Evolutionary conservation across 805 yeast species (phyloP), one percentile per base, ranked within the genome.

Genomic region (Middelhovenomyces tepae): DNA sequence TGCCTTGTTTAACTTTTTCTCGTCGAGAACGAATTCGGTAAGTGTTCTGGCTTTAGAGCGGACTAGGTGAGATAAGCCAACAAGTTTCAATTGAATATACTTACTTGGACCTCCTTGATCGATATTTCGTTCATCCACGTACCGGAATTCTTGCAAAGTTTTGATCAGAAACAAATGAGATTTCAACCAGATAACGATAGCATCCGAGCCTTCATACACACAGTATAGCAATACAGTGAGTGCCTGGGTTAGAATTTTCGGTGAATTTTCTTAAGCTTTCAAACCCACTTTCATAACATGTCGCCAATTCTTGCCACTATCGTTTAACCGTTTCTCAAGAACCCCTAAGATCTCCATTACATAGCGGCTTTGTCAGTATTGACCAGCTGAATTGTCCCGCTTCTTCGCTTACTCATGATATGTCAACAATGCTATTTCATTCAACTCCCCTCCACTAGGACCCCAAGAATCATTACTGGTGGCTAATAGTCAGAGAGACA

Each of bases 61-160:
- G 20, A 54, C 50, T 37, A 32, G 5, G 16, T n/a, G 15, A 10
- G 27, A 23, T 21, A 8, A 15, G 30, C n/a, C n/a, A n/a, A n/a
- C n/a, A n/a, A n/a, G n/a, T n/a, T n/a, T n/a, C n/a, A n/a, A n/a
- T n/a, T n/a, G n/a, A n/a, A n/a, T 21, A 26, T 28, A 33, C 40
- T 17, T 37, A 37, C 40, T 43, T 10, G 54, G 44, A 5, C 38
- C 45, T 13, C 60, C 59, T 35, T 48, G 57, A 34, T 55, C 60
- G 9, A 48, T 43, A 29, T 53, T 49, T 24, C 41, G 36, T 4
- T 40, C 31, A 35, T 43, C 48, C 5, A 40, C 8, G 28, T 37
- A 40, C 21, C 34, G 24, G 35, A 42, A 39, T 5, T 22, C 19
- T 11, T 16, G 17, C 24, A 50, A 39, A 7, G 14, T 21, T 21